Evolutionary conservation across 2,329 filamentous ascomycete species (phyloP).

Genomic region (Ophiostoma sp.): DNA sequence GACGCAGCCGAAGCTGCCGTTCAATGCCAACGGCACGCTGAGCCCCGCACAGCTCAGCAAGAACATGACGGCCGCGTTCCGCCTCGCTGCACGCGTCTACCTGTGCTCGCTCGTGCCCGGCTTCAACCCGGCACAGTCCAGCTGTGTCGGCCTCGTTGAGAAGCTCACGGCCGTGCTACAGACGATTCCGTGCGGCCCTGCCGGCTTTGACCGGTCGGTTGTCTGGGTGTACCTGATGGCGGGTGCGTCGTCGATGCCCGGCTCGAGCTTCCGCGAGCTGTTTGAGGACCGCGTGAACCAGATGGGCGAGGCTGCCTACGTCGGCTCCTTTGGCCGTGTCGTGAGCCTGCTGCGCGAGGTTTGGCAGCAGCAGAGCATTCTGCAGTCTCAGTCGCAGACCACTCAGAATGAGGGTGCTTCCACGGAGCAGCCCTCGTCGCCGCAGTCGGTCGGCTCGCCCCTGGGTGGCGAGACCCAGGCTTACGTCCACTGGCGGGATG

Average conservation of each 20-base stretch:
- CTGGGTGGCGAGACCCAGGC: conserved; percentile 21
- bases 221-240: conserved; percentile 91
- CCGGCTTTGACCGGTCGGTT: conserved; percentile 83
- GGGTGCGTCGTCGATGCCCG: conserved; percentile 68
- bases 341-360: conserved; percentile 72
- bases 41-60: conserved; percentile 75
- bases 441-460: conserved; percentile 30
- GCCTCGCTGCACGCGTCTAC: conserved; percentile 87
- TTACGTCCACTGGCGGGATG: conserved; percentile 90
- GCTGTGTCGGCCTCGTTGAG: conserved; percentile 69
- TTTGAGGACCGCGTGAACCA: conserved; percentile 68
- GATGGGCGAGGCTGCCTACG: conserved; percentile 69
- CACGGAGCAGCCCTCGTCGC: conserved; percentile 30
- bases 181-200: conserved; percentile 72
- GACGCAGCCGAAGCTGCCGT: conserved; percentile 53
- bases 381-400: conserved; percentile 10
- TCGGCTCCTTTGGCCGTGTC: conserved; percentile 83
- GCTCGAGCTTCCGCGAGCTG: conserved; percentile 69
- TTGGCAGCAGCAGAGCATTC: conserved; percentile 67
- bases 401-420: not conserved
- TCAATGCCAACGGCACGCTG: conserved; percentile 65
- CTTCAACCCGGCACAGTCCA: conserved; percentile 68
- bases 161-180: conserved; percentile 72
- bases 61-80: conserved; percentile 88
- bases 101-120: conserved; percentile 93